These are phyloP conservation scores for Neophaeococcomyces mojaviensis DNA, from an alignment of 2,329 filamentous ascomycete species.

Conservation along the genomic window DNA sequence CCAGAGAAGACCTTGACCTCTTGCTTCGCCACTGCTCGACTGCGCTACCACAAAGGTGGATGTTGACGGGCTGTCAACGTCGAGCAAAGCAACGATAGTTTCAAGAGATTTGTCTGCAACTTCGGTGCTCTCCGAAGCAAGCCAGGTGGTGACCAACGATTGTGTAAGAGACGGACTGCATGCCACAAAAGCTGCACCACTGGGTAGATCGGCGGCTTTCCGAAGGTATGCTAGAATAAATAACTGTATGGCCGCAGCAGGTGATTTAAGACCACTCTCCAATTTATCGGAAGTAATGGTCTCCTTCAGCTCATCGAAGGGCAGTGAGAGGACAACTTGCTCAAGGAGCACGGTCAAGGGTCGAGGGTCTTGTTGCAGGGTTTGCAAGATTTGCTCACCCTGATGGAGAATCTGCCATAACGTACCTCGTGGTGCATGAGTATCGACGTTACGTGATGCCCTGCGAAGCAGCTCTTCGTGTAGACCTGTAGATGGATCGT, in stretches of 20 bases:
- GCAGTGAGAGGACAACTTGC: slow-evolving; percentile 42
- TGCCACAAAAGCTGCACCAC: slow-evolving; percentile 52
- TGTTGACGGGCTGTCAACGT: slow-evolving; percentile 38
- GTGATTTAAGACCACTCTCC: slow-evolving; percentile 45
- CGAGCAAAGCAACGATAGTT: slow-evolving; percentile 46
- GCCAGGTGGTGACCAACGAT: slow-evolving; percentile 51
- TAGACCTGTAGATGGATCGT: slow-evolving; percentile 11
- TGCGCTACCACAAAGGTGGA: slow-evolving; percentile 24
- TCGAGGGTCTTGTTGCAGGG: slow-evolving; percentile 50
- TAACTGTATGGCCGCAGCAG: slow-evolving; percentile 47
- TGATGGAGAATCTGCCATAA: slow-evolving; percentile 18
- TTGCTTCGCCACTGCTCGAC: slow-evolving; percentile 20
- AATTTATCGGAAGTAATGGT: slow-evolving; percentile 46
- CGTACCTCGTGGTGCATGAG: slow-evolving; percentile 14
- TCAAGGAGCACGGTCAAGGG: slow-evolving; percentile 47
- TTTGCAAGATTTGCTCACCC: slow-evolving; percentile 17
- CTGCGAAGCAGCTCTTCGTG: slow-evolving; percentile 21
- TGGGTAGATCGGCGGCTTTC: slow-evolving; percentile 46
- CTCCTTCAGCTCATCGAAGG: slow-evolving; percentile 42
- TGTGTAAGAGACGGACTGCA: slow-evolving; percentile 48
- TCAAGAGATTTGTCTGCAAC: slow-evolving; percentile 48
- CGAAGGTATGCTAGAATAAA: slow-evolving; percentile 49
- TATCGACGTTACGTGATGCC: slow-evolving; percentile 18
- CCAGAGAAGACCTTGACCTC: slow-evolving; percentile 52
- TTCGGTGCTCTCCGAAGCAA: slow-evolving; percentile 48